Conservation (phyloP, 495 filamentous ascomycete genomes). For the Choiromyces venosus region DNA sequence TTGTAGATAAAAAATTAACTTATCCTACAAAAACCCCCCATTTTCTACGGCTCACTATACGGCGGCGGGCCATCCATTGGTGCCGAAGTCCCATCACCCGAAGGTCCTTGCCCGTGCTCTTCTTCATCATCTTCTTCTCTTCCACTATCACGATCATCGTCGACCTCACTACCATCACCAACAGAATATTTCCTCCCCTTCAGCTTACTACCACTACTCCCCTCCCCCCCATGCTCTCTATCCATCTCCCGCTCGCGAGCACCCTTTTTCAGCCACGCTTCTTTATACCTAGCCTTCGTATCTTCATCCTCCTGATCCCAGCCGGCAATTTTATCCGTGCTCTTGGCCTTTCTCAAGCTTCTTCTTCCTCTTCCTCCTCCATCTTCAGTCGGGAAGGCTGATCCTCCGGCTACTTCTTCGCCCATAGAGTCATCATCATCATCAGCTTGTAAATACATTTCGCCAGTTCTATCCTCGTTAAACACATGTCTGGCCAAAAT, state of each 20-base stretch:
- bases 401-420: too few species aligned
- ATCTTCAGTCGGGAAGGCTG: conserved; percentile 7
- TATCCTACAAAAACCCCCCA: background rate
- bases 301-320: conserved; percentile 32
- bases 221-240: conserved; percentile 10
- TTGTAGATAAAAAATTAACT: too few species aligned
- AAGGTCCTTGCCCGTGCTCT: background rate
- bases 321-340: conserved; percentile 25
- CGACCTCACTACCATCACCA: conserved; percentile 16
- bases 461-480: background rate
- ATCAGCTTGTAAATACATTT: conserved; percentile 3
- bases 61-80: background rate
- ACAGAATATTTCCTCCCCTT: background rate
- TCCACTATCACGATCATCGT: conserved; percentile 3
- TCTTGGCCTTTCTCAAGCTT: conserved; percentile 16
- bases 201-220: conserved; percentile 5
- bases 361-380: conserved; percentile 5
- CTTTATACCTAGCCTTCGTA: conserved; percentile 20
- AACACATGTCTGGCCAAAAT: background rate
- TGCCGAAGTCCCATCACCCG: background rate
- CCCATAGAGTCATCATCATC: too few species aligned
- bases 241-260: conserved; percentile 25
- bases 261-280: conserved; percentile 29
- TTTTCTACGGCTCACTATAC: background rate
- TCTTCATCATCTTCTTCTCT: background rate